A percentile compares a stretch with the other conserved stretches of the same genome.
Conservation (phyloP, 345 rosid genomes). For the Camelina neglecta region DNA sequence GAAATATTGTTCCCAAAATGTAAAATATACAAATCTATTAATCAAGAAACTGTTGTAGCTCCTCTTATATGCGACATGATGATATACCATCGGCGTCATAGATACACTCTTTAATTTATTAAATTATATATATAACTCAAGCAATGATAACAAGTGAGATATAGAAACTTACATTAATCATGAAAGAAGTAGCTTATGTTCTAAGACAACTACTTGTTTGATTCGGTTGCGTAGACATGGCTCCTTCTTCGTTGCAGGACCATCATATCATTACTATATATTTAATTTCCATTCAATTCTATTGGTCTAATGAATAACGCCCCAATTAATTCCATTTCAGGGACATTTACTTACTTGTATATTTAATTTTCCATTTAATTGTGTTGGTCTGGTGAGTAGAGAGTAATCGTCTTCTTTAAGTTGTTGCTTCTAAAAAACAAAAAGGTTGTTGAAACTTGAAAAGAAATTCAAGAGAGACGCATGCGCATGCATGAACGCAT, state of each 20-base stretch:
- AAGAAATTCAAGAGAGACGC: constrained; percentile 16
- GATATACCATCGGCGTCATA: neutral
- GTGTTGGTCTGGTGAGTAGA: constrained; percentile 20
- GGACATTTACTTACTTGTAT: constrained; percentile 27
- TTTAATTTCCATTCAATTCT: constrained; percentile 37
- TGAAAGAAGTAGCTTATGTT: constrained; percentile 34
- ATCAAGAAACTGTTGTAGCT: neutral
- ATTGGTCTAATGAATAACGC: constrained; percentile 34
- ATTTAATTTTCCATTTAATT: constrained; percentile 24
- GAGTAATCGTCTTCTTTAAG: constrained; percentile 20
- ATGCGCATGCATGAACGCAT: neutral
- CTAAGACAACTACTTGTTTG: constrained; percentile 25
- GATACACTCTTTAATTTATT: neutral
- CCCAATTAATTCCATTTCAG: constrained; percentile 28
- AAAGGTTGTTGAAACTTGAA: constrained; percentile 19
- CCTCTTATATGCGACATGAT: constrained; percentile 27
- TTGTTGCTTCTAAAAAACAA: constrained; percentile 10
- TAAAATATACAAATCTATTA: too few relatives aligned
- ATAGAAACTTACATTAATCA: constrained; percentile 10
- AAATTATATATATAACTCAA: neutral
- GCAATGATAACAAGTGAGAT: neutral
- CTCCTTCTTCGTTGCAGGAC: constrained; percentile 35
- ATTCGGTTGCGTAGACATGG: constrained; percentile 39
- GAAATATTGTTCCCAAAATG: too few relatives aligned
- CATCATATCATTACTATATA: constrained; percentile 39